Evolutionary conservation across 768 basidiomycete genomes (phyloP), one percentile per base, ranked within the genome.

Genomic region (Amanita inopinata): DNA sequence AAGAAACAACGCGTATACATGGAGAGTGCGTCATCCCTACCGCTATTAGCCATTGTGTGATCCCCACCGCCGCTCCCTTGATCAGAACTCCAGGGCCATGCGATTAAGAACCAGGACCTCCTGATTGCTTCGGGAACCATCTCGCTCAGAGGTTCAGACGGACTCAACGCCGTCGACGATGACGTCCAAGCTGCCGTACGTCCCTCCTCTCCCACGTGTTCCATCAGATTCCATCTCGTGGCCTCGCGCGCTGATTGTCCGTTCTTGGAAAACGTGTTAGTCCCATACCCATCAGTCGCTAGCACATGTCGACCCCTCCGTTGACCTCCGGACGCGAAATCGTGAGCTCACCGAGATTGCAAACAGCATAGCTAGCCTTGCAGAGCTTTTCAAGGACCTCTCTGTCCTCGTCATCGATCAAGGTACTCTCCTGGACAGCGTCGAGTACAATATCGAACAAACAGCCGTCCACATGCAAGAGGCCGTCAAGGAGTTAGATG

Each of bases 1-100:
- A 97, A 96, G 71, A 98, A 94, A 67, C 96, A 99, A 63, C 81
- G 90, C 46, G 86, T 94, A 23, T 98, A 97, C 62, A 86, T 99
- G 86, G 86, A 96, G 65, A 93, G 96, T 94, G 59, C 63, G 93
- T 74, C 43, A 50, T 41, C 37, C 40, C 47, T 48, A 45, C 49
- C 44, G 47, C 46, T 49, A 49, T 49, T 47, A 50, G 55, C 42
- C 46, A 38, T 43, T 33, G 5, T 22, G 33, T 50, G 41, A 35
- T 38, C 42, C 45, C 47, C 45, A 45, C 46, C 41, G 32, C 41
- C 43, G 42, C 28, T 38, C 40, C 33, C 51, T 33, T 35, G 27
- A n/a, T 35, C 59, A 96, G 94, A 85, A 60, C 71, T 98, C 32
- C 90, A 94, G 69, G 96, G 96, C 48, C 93, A 98, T 68, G 90